Conservation (phyloP, 2,329 filamentous ascomycete species). For the Sordariomycetes sp. region DNA sequence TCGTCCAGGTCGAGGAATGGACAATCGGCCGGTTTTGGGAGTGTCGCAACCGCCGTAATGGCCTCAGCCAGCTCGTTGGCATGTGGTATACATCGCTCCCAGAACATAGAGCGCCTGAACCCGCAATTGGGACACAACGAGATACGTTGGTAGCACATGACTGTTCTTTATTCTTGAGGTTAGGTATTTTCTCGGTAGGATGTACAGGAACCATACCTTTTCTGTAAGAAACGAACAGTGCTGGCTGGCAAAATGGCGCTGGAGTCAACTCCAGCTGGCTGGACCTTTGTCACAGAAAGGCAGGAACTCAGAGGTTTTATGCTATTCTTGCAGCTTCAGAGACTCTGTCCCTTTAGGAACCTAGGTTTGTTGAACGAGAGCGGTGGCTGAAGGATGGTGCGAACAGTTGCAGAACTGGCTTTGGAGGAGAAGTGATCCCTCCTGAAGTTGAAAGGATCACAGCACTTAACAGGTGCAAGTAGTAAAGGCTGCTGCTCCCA, state of each 20-base stretch:
- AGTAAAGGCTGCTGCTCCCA: background rate
- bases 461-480: background rate
- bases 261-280: background rate
- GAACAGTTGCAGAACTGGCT: background rate
- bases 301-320: too few species aligned
- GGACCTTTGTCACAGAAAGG: background rate
- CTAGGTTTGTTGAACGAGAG: background rate
- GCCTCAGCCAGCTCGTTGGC: background rate
- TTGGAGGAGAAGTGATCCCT: background rate
- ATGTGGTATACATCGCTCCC: conserved; percentile 7
- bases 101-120: conserved; percentile 9
- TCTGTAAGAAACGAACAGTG: background rate
- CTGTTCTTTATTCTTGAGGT: background rate
- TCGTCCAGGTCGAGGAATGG: background rate
- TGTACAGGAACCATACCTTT: background rate
- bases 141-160: conserved; percentile 10
- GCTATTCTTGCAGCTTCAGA: too few species aligned
- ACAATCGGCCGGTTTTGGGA: background rate
- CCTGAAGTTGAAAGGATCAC: background rate
- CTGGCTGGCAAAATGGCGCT: background rate
- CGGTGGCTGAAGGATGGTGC: background rate
- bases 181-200: background rate
- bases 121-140: conserved; percentile 9
- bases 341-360: too few species aligned
- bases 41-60: background rate